Evolutionary conservation across 495 filamentous ascomycete genomes (phyloP).

Genomic region (Penicillium lividum): DNA sequence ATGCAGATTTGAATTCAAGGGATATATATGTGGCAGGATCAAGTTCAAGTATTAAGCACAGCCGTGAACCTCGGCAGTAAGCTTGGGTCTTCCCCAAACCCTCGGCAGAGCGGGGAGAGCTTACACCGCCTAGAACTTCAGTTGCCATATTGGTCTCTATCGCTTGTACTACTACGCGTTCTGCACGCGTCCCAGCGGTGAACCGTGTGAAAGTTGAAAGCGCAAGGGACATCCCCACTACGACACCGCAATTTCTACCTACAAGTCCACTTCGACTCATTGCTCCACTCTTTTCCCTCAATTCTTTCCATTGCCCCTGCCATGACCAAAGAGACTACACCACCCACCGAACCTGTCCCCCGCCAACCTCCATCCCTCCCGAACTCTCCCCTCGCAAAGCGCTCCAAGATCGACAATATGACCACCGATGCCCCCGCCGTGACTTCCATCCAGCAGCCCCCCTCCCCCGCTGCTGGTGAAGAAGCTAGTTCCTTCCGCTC

Average conservation of each 20-base stretch:
- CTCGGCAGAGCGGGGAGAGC: conserved; percentile 8
- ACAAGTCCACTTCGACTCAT: not conserved
- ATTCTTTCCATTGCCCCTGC: conserved; percentile 20
- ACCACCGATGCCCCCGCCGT: conserved; percentile 35
- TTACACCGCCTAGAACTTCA: not conserved
- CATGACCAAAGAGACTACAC: conserved; percentile 57
- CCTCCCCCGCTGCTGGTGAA: conserved; percentile 76
- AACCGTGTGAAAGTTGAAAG: conserved; percentile 15
- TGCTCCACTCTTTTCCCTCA: conserved; percentile 8
- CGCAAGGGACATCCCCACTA: conserved; percentile 25
- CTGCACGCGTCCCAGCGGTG: conserved; percentile 31
- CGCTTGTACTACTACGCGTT: conserved; percentile 3
- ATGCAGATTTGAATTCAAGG: not conserved
- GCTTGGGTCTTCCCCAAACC: not conserved
- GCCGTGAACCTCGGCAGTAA: conserved; percentile 1
- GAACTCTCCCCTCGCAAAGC: conserved; percentile 65
- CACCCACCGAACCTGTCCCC: conserved; percentile 32
- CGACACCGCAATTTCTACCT: conserved; percentile 26
- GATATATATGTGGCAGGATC: not conserved
- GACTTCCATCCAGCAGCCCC: conserved; percentile 40
- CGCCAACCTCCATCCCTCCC: conserved; percentile 60
- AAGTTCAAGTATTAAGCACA: not conserved
- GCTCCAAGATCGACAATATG: conserved; percentile 49
- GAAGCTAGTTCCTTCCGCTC: conserved; percentile 73
- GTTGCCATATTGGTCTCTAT: conserved; percentile 4